phyloP scores from a whole-genome alignment of 2,329 filamentous ascomycete species.

The Chaetomiaceae sp. region DNA sequence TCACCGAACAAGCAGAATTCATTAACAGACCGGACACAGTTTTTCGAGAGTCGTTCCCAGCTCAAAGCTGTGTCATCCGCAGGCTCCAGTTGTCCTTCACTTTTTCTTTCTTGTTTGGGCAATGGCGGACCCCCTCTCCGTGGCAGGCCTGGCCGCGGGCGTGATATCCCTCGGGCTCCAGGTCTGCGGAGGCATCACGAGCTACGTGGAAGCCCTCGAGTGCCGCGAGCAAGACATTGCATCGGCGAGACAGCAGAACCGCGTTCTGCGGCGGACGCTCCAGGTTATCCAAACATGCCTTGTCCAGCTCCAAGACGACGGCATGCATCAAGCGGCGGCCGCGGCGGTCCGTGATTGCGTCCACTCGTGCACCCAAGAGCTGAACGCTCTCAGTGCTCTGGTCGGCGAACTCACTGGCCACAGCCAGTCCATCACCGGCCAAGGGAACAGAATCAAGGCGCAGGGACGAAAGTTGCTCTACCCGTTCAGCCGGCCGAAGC shows the following conservation, averaged over 20 bases:
- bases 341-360: neutral
- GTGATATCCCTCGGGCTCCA: constrained; percentile 5
- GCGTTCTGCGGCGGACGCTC: neutral
- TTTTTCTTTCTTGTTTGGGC: no score
- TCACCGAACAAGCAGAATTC: no score
- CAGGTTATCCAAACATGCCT: neutral
- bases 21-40: no score
- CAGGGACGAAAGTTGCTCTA: constrained; percentile 2
- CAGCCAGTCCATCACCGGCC: neutral
- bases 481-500: constrained; percentile 8
- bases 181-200: neutral
- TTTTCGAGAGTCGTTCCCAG: no score
- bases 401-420: neutral
- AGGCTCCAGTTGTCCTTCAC: no score
- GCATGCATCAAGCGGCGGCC: neutral
- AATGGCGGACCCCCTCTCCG: constrained; percentile 4
- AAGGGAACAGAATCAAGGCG: neutral
- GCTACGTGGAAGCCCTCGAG: constrained; percentile 1
- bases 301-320: neutral
- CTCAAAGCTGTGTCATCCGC: no score
- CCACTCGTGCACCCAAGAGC: neutral
- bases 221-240: constrained; percentile 2
- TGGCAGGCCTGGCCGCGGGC: neutral
- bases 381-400: neutral
- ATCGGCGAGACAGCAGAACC: neutral